Conservation (phyloP, 1,284 basidiomycete species). For the Tylopilus microsporus region DNA sequence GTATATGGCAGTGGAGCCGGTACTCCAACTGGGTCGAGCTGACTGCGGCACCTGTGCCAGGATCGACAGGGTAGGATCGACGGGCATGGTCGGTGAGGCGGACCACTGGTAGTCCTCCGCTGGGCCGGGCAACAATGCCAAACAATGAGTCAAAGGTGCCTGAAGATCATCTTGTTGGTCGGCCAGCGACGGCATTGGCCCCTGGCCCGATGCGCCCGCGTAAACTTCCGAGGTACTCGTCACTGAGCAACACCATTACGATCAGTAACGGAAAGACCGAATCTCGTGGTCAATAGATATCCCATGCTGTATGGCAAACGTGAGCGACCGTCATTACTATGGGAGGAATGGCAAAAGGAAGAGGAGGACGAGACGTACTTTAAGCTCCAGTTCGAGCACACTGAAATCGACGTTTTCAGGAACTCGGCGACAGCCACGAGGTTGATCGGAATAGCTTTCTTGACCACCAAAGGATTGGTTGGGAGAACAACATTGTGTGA, state of each 20-base stretch:
- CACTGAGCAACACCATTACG: slow-evolving; percentile 9
- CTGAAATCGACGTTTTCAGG: slow-evolving; percentile 86
- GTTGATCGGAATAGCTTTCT: slow-evolving; percentile 84
- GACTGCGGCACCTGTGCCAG: too few species aligned
- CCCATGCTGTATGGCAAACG: background rate
- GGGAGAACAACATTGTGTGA: slow-evolving; percentile 68
- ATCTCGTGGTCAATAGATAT: too few species aligned
- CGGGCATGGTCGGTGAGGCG: background rate
- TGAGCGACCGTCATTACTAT: background rate
- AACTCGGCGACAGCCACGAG: slow-evolving; percentile 92
- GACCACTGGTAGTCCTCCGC: background rate
- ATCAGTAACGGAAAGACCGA: slow-evolving; percentile 1
- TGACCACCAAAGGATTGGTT: slow-evolving; percentile 70
- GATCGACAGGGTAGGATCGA: too few species aligned
- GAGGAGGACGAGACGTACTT: slow-evolving; percentile 21
- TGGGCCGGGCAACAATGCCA: slow-evolving; percentile 54
- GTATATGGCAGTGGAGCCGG: slow-evolving; percentile 21
- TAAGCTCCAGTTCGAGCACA: slow-evolving; percentile 67
- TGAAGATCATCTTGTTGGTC: slow-evolving; percentile 76
- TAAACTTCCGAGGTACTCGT: slow-evolving; percentile 43
- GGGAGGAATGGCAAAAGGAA: too few species aligned
- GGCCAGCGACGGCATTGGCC: slow-evolving; percentile 80
- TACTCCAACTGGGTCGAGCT: slow-evolving; percentile 46
- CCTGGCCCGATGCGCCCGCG: slow-evolving; percentile 77
- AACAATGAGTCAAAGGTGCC: slow-evolving; percentile 84